Evolutionary conservation across 2,329 filamentous ascomycete species (phyloP).

Genomic region (Aspergillus ustus): DNA sequence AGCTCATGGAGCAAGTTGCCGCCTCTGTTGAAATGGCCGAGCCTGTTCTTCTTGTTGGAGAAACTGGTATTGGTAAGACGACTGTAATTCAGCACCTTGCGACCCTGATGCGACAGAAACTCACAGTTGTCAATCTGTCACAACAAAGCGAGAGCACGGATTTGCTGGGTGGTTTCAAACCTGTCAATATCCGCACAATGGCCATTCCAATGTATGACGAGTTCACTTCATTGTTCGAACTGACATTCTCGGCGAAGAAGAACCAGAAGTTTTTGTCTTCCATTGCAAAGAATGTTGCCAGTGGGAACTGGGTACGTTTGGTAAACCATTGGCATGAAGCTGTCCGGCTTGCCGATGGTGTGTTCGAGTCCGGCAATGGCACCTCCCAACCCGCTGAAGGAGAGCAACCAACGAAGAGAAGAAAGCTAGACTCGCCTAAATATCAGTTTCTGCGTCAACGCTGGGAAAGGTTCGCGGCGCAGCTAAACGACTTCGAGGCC

Average conservation of each 20-base stretch:
- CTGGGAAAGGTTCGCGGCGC: slow-evolving; percentile 80
- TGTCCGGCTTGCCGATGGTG: slow-evolving; percentile 80
- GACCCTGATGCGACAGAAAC: slow-evolving; percentile 78
- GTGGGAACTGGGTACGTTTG: slow-evolving; percentile 84
- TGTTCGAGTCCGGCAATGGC: slow-evolving; percentile 58
- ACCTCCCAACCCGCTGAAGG: slow-evolving; percentile 47
- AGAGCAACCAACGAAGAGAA: slow-evolving; percentile 74
- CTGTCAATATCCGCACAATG: slow-evolving; percentile 85
- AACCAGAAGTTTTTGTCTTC: slow-evolving; percentile 86
- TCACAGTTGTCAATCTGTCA: slow-evolving; percentile 92
- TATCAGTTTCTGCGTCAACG: slow-evolving; percentile 63
- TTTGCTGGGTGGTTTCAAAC: slow-evolving; percentile 93
- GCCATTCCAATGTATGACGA: slow-evolving; percentile 90
- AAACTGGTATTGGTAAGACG: slow-evolving; percentile 98
- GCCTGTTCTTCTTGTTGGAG: slow-evolving; percentile 91
- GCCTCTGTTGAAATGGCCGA: slow-evolving; percentile 83
- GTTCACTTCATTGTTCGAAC: slow-evolving; percentile 85
- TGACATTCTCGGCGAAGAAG: slow-evolving; percentile 84
- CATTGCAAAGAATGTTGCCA: slow-evolving; percentile 77
- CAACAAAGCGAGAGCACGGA: slow-evolving; percentile 99
- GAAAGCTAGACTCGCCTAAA: slow-evolving; percentile 62
- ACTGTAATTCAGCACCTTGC: slow-evolving; percentile 94
- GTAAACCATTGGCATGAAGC: slow-evolving; percentile 88
- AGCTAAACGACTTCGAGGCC: slow-evolving; percentile 76
- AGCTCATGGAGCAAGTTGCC: slow-evolving; percentile 85